Base-by-base conservation (phyloP, 108 stramenopile species). In the Cyclostephanos tholiformis region DNA sequence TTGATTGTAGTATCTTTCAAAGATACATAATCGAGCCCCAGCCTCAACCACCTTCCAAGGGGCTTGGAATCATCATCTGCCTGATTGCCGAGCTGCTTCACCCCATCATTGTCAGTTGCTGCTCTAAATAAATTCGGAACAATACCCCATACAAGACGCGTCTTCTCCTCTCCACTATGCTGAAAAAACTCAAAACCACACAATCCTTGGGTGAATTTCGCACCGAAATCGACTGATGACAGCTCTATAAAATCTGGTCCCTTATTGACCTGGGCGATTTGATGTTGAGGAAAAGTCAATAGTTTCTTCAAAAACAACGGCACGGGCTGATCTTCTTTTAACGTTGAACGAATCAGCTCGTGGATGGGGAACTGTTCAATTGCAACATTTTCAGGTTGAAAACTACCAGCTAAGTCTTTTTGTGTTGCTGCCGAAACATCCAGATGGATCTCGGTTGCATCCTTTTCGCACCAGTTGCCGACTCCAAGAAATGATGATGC, bases 41-140 rank as follows among this genome's bases (percentile, higher is more conserved):
- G 36, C 10, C 60, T 17, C 44, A 80, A 36, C 79, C 79, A 80
- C 20, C 48, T 55, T 10, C 79, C 79, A 48, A 80, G 72, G 38
- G 79, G 79, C 20, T 80, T 80, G 14, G 72, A 64, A 52, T 58
- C 27, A 58, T 80, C 79, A 8, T 67, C 27, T 19, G 67, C 60
- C 20, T 80, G 79, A 58, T 69, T 48, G 12, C 61, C 72, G n/a
- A 73, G 64, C 62, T 73, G 79, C 46, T 80, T 80, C 27, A 80
- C 94, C n/a, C 85, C 67, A 61, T 95, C 94, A 77, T 95, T 95
- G 75, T 95, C 94, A 6, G 94, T 95, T 14, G 84, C 71, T 7
- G 94, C 94, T 13, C 94, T 67, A 52, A 86, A 87, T 26, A 87
- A 80, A 53, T 92, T 91, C 13, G 82, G 79, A 11, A 23, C 17